Evolutionary conservation across 306 rosid genomes (phyloP).

Genomic region (Cucurbita argyrosperma): DNA sequence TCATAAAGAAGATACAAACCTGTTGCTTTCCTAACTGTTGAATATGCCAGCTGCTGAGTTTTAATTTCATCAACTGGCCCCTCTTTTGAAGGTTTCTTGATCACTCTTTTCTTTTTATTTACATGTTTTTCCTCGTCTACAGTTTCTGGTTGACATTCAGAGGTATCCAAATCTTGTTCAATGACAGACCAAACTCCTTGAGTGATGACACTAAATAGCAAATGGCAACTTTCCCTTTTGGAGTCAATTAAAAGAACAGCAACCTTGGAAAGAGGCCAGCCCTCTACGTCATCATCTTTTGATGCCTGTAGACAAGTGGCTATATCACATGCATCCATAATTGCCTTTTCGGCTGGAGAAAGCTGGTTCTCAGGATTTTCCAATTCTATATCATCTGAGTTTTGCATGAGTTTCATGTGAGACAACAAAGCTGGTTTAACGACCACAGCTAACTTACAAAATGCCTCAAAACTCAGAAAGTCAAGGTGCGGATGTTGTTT

Average conservation of each 20-base stretch:
- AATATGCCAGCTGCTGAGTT: slow-evolving; percentile 46
- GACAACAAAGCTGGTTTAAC: slow-evolving; percentile 45
- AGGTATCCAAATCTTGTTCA: slow-evolving; percentile 36
- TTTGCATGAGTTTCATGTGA: slow-evolving; percentile 53
- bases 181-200: slow-evolving; percentile 63
- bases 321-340: slow-evolving; percentile 63
- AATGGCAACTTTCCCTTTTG: slow-evolving; percentile 47
- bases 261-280: slow-evolving; percentile 71
- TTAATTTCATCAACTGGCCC: slow-evolving; percentile 26
- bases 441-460: slow-evolving; percentile 54
- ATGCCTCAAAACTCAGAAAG: slow-evolving; percentile 40
- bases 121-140: slow-evolving; percentile 10
- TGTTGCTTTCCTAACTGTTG: slow-evolving; percentile 53
- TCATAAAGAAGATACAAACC: slow-evolving; percentile 28
- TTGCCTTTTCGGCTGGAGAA: slow-evolving; percentile 47
- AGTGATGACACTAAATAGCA: slow-evolving; percentile 37
- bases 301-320: slow-evolving; percentile 43
- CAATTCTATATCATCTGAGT: slow-evolving; percentile 26
- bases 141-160: slow-evolving; percentile 24
- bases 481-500: slow-evolving; percentile 39
- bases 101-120: slow-evolving; percentile 30
- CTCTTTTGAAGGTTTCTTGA: slow-evolving; percentile 29
- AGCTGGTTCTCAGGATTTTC: slow-evolving; percentile 49
- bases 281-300: slow-evolving; percentile 30
- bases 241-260: slow-evolving; percentile 50